Percentiles rank a stretch among this genome's conserved stretches.
Evolutionary conservation across 1,284 basidiomycete genomes (phyloP).

Genomic region (Leccinum olivaceoglutinosum): DNA sequence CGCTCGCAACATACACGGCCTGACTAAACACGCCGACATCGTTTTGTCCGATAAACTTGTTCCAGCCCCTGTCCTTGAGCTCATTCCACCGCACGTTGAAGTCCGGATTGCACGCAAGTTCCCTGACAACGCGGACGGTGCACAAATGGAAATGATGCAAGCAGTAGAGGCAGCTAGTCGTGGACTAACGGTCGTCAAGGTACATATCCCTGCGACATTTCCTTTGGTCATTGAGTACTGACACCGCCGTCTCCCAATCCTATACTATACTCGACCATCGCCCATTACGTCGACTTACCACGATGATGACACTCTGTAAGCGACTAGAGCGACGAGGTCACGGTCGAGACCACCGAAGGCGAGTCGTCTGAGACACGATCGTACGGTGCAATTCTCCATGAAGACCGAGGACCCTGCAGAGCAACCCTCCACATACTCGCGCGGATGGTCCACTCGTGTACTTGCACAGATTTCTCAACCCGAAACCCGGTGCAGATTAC

Average conservation of each 20-base stretch:
- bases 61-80: conserved; percentile 78
- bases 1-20: conserved; percentile 80
- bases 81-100: conserved; percentile 75
- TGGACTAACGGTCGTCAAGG: conserved; percentile 85
- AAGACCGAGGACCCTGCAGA: too few species aligned
- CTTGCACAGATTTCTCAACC: too few species aligned
- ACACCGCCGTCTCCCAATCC: not conserved
- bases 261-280: not conserved
- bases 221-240: conserved; percentile 23
- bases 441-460: too few species aligned
- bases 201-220: conserved; percentile 32
- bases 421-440: too few species aligned
- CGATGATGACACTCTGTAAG: too few species aligned
- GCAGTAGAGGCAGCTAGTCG: conserved; percentile 77
- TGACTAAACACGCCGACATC: conserved; percentile 78
- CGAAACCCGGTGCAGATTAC: too few species aligned
- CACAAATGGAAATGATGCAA: conserved; percentile 92
- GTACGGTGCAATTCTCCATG: too few species aligned
- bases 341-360: too few species aligned
- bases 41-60: conserved; percentile 98
- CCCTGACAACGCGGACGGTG: conserved; percentile 93
- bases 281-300: not conserved
- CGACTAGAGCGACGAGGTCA: too few species aligned
- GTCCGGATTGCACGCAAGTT: conserved; percentile 92
- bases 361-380: too few species aligned